phyloP scores from a whole-genome alignment of 1,284 basidiomycete species.

The Microbotryum intermedium region DNA sequence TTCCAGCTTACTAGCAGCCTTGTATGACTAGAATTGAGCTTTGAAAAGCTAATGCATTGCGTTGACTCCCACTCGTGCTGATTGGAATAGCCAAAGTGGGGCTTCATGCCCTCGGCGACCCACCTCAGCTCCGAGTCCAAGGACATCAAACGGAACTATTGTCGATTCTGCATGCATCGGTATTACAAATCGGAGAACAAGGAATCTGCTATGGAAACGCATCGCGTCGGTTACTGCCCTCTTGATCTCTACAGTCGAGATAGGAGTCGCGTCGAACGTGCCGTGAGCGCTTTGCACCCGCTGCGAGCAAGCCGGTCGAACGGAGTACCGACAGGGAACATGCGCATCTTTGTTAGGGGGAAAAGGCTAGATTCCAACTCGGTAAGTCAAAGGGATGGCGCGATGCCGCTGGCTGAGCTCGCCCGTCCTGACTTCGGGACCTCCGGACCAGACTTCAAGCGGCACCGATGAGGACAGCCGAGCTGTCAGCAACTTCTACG shows the following conservation, averaged over 20 bases:
- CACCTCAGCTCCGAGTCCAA: conserved; percentile 54
- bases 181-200: conserved; percentile 39
- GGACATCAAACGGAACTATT: conserved; percentile 57
- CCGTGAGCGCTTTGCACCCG: conserved; percentile 63
- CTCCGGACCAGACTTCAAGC: too few species aligned
- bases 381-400: conserved; percentile 43
- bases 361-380: conserved; percentile 52
- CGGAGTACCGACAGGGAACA: conserved; percentile 43
- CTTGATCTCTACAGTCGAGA: conserved; percentile 74
- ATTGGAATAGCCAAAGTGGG: conserved; percentile 85
- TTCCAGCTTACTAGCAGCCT: background rate
- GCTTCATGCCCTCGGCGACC: conserved; percentile 60
- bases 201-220: conserved; percentile 30
- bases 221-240: conserved; percentile 63
- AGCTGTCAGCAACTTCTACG: too few species aligned
- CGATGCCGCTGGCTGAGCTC: too few species aligned
- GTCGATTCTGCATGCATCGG: conserved; percentile 83
- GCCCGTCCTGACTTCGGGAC: too few species aligned
- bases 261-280: conserved; percentile 50
- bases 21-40: background rate
- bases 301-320: conserved; percentile 61
- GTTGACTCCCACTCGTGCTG: background rate
- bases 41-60: background rate
- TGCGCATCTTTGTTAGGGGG: conserved; percentile 65
- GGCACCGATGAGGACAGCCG: too few species aligned